Percentiles rank a stretch among this genome's conserved stretches.
These are phyloP conservation scores for Vitis hybrid DNA, from an alignment of 177 flowering plant genomes.

Conservation along the genomic window DNA sequence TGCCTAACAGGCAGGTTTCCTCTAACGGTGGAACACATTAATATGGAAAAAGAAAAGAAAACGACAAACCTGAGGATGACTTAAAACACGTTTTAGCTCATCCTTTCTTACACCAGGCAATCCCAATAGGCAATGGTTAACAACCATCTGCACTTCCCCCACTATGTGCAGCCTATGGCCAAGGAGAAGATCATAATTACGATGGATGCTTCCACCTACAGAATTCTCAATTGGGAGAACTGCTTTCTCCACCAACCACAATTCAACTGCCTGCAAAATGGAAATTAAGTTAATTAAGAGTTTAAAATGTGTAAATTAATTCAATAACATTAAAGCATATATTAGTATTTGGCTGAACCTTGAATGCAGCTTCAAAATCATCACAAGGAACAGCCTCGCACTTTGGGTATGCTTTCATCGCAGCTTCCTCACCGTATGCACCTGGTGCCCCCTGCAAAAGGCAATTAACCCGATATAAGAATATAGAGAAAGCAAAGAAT, in stretches of 20 bases:
- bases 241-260: slow-evolving; percentile 91
- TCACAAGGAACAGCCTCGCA: slow-evolving; percentile 91
- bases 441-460: slow-evolving; percentile 69
- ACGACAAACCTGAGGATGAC: slow-evolving; percentile 75
- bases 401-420: slow-evolving; percentile 75
- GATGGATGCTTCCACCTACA: slow-evolving; percentile 83
- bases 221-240: slow-evolving; percentile 90
- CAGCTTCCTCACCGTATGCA: slow-evolving; percentile 82
- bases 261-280: slow-evolving; percentile 80
- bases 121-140: slow-evolving; percentile 75
- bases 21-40: neutral
- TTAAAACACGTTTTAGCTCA: slow-evolving; percentile 68
- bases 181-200: slow-evolving; percentile 86
- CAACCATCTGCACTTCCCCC: slow-evolving; percentile 75
- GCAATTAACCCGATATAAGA: slow-evolving; percentile 17
- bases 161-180: slow-evolving; percentile 87
- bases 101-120: slow-evolving; percentile 71
- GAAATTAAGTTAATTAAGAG: neutral
- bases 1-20: neutral
- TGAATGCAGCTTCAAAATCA: slow-evolving; percentile 75
- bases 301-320: neutral
- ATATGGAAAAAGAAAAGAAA: neutral
- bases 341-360: slow-evolving; percentile 38
- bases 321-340: neutral
- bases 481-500: slow-evolving; percentile 1